These are phyloP conservation scores for Agaricus sinodeliciosus DNA, from an alignment of 768 basidiomycete genomes.

Conservation along the genomic window DNA sequence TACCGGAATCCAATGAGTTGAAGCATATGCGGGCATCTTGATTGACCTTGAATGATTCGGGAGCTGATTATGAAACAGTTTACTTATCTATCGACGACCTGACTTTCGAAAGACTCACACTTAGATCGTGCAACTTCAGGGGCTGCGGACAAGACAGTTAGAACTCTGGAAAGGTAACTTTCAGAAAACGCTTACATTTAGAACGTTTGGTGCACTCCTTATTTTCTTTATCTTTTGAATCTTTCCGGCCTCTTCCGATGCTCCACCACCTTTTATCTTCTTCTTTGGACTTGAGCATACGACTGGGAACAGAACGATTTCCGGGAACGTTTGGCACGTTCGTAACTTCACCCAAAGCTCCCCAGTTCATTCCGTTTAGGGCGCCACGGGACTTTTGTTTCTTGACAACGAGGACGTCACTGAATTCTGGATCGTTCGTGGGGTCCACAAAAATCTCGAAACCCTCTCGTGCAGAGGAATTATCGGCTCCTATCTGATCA, in stretches of 20 bases:
- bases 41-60: conserved; percentile 34
- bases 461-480: conserved; percentile 32
- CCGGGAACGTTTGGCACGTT: conserved; percentile 34
- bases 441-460: conserved; percentile 74
- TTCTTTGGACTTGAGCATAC: conserved; percentile 27
- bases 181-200: conserved; percentile 31
- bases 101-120: conserved; percentile 21
- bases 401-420: conserved; percentile 68
- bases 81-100: neutral
- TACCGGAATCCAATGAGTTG: conserved; percentile 51
- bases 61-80: conserved; percentile 27
- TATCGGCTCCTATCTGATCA: conserved; percentile 37
- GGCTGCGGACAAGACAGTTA: conserved; percentile 18
- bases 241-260: conserved; percentile 67
- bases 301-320: neutral
- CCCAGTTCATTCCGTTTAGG: conserved; percentile 55
- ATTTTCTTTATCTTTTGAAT: conserved; percentile 53
- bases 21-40: conserved; percentile 43
- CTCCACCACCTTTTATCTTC: conserved; percentile 70
- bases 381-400: conserved; percentile 65
- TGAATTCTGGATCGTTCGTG: conserved; percentile 54
- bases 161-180: neutral
- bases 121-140: conserved; percentile 36
- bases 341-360: conserved; percentile 49
- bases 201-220: conserved; percentile 23